A percentile compares a stretch with the other conserved stretches of the same genome.
Evolutionary conservation across 306 rosid genomes (phyloP).

Genomic region (Cucumis melo): DNA sequence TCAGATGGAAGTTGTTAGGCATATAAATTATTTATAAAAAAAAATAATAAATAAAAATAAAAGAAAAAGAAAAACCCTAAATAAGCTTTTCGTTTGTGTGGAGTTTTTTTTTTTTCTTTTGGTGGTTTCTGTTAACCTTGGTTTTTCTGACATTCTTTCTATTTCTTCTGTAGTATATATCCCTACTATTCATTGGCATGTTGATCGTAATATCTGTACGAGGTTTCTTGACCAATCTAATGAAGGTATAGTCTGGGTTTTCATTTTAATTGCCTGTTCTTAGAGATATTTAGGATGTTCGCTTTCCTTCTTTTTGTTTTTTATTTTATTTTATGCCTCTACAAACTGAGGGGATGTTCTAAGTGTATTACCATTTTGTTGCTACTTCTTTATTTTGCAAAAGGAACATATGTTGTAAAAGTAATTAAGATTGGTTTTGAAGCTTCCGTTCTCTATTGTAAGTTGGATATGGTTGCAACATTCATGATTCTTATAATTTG

Average conservation of each 20-base stretch:
- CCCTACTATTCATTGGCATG: conserved; percentile 85
- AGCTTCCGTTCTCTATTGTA: neutral
- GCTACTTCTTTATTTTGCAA: neutral
- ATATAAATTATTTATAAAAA: neutral
- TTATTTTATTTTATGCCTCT: neutral
- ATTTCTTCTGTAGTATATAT: conserved; percentile 59
- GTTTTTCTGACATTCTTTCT: conserved; percentile 3
- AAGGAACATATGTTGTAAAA: neutral
- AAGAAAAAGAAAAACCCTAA: too few relatives aligned
- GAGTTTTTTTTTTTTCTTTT: neutral
- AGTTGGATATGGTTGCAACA: neutral
- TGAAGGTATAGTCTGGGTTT: conserved; percentile 51
- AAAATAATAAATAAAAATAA: too few relatives aligned
- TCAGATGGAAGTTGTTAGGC: neutral
- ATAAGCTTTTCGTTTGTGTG: neutral
- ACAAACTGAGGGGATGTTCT: neutral
- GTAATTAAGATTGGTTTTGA: neutral
- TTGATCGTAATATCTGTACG: conserved; percentile 87
- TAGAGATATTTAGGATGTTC: neutral
- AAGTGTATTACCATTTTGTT: neutral
- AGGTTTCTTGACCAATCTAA: conserved; percentile 88
- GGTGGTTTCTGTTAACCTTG: conserved; percentile 4
- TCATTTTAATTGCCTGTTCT: neutral
- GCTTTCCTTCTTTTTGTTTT: neutral
- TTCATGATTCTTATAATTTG: neutral